phyloP scores from a whole-genome alignment of 108 stramenopile genomes.

The Conticribra guillardii region DNA sequence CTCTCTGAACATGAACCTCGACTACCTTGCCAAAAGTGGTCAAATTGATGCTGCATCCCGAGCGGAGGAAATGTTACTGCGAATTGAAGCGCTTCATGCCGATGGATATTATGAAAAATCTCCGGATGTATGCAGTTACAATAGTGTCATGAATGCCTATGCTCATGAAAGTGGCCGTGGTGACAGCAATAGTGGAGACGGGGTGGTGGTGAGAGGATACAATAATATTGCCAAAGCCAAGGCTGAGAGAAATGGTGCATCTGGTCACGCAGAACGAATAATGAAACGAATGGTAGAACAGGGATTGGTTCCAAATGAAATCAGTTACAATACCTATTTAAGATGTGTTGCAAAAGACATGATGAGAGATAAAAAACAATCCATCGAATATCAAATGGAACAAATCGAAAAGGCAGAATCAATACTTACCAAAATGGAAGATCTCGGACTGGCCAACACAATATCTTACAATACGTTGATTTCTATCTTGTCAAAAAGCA shows the following conservation, averaged over 20 bases:
- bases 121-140: constrained; percentile 49
- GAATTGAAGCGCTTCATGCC: constrained; percentile 64
- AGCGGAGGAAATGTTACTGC: constrained; percentile 70
- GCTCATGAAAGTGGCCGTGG: constrained; percentile 38
- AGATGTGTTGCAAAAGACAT: constrained; percentile 38
- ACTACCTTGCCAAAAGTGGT: constrained; percentile 58
- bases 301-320: constrained; percentile 26
- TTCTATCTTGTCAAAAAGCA: constrained; percentile 53
- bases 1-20: constrained; percentile 77
- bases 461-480: constrained; percentile 69
- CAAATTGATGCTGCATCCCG: constrained; percentile 59
- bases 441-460: constrained; percentile 27
- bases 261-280: constrained; percentile 33
- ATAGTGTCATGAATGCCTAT: constrained; percentile 49
- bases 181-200: background rate
- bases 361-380: background rate
- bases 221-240: background rate
- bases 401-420: constrained; percentile 33
- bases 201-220: background rate
- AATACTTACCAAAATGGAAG: constrained; percentile 33
- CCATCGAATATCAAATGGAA: background rate
- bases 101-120: constrained; percentile 78
- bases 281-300: constrained; percentile 31
- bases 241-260: too few species aligned
- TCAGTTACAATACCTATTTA: constrained; percentile 40